phyloP scores from a whole-genome alignment of 2,329 filamentous ascomycete species.

The Curvularia sp. region DNA sequence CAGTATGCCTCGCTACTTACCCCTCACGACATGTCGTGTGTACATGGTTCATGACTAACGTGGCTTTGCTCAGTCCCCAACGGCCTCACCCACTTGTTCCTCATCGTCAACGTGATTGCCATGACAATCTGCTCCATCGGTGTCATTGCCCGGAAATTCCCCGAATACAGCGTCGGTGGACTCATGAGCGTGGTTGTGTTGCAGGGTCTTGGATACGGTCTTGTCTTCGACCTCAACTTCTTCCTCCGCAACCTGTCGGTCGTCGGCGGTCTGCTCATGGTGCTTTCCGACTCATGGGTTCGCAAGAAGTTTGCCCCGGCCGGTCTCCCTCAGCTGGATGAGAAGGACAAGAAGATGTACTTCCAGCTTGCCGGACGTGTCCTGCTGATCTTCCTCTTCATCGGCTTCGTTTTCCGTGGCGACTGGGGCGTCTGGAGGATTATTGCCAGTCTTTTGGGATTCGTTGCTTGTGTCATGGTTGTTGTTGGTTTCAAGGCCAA shows the following conservation, averaged over 20 bases:
- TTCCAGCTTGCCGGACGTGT: constrained; percentile 97
- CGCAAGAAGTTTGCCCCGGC: constrained; percentile 97
- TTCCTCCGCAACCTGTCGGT: constrained; percentile 98
- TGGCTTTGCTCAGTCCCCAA: constrained; percentile 69
- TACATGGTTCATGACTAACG: constrained; percentile 30
- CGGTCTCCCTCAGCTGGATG: constrained; percentile 89
- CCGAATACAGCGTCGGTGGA: constrained; percentile 88
- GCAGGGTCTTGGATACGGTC: constrained; percentile 93
- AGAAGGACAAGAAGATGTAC: constrained; percentile 99
- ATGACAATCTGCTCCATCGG: constrained; percentile 84
- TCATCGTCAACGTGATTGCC: constrained; percentile 85
- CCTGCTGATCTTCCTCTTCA: constrained; percentile 94
- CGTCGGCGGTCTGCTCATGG: constrained; percentile 96
- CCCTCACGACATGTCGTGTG: not conserved
- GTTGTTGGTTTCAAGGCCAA: constrained; percentile 99
- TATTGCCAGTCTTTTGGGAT: constrained; percentile 80
- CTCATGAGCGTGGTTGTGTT: constrained; percentile 90
- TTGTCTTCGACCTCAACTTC: constrained; percentile 99
- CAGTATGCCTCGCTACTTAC: constrained; percentile 64
- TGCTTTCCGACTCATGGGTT: constrained; percentile 96
- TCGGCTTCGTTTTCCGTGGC: constrained; percentile 95
- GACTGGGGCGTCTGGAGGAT: constrained; percentile 91
- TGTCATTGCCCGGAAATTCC: constrained; percentile 91
- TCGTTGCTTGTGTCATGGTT: constrained; percentile 96
- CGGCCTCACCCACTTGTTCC: constrained; percentile 90